Percentiles rank a stretch among this genome's conserved stretches.
These are phyloP conservation scores for Teratosphaeria zuluensis DNA, from an alignment of 2,329 filamentous ascomycete species.

Conservation along the genomic window DNA sequence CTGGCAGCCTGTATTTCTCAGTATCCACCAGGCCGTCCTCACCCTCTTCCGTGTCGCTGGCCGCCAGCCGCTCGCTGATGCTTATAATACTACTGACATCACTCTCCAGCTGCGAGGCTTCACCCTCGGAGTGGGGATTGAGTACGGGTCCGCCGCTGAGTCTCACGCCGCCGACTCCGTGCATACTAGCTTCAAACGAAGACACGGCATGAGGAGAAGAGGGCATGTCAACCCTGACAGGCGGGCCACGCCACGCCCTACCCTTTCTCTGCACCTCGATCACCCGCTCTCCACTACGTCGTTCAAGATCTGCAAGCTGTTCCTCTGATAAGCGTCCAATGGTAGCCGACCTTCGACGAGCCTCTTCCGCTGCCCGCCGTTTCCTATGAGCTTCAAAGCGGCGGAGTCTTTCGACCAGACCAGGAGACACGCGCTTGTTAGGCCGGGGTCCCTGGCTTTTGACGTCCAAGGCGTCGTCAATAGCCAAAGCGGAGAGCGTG, in stretches of 20 bases:
- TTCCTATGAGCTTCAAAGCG: slow-evolving; percentile 30
- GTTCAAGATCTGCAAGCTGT: slow-evolving; percentile 60
- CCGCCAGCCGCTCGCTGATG: slow-evolving; percentile 46
- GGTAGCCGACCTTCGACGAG: slow-evolving; percentile 27
- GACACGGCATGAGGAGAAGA: neutral
- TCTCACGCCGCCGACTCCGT: slow-evolving; percentile 17
- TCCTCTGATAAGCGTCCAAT: slow-evolving; percentile 62
- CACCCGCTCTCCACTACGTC: slow-evolving; percentile 40
- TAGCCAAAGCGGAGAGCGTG: neutral
- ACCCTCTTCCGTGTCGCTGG: slow-evolving; percentile 42
- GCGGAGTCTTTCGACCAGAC: slow-evolving; percentile 35
- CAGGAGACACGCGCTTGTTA: slow-evolving; percentile 28
- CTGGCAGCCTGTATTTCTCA: slow-evolving; percentile 64
- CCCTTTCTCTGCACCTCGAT: slow-evolving; percentile 54
- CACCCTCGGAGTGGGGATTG: slow-evolving; percentile 25
- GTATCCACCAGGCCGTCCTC: slow-evolving; percentile 49
- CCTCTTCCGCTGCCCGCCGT: slow-evolving; percentile 25
- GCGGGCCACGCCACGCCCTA: slow-evolving; percentile 58
- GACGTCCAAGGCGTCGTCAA: neutral
- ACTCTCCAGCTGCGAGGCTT: slow-evolving; percentile 31
- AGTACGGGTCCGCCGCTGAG: slow-evolving; percentile 21
- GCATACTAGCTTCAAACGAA: slow-evolving; percentile 13
- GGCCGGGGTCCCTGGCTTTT: slow-evolving; percentile 26
- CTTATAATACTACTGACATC: slow-evolving; percentile 39
- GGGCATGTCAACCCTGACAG: slow-evolving; percentile 12